Conservation (phyloP, 2,329 filamentous ascomycete genomes). For the Fusarium irregulare region DNA sequence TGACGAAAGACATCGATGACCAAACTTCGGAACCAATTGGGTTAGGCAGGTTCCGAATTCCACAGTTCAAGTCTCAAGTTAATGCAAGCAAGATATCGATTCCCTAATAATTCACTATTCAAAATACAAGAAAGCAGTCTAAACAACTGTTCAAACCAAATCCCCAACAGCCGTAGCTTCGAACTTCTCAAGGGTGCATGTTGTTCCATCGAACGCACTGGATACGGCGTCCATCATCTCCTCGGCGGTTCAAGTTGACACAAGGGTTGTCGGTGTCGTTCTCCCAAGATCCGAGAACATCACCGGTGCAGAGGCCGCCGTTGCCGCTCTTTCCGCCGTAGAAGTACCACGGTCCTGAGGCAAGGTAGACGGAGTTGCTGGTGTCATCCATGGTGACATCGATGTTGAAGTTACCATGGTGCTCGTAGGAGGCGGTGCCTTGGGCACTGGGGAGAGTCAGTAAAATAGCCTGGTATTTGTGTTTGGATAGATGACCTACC, state of each 20-base stretch:
- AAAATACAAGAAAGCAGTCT: background rate
- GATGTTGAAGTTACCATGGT: slow-evolving; percentile 5
- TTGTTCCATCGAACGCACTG: slow-evolving; percentile 38
- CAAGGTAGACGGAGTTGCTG: slow-evolving; percentile 18
- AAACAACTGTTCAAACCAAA: background rate
- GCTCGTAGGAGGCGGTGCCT: slow-evolving; percentile 5
- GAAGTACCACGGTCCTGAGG: slow-evolving; percentile 9
- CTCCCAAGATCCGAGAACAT: slow-evolving; percentile 9
- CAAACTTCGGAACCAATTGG: background rate
- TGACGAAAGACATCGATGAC: background rate
- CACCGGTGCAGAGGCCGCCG: background rate
- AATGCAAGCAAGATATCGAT: background rate
- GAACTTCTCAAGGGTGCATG: background rate
- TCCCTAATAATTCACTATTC: background rate
- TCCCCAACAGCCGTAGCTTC: background rate
- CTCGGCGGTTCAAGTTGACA: slow-evolving; percentile 9
- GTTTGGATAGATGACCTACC: background rate
- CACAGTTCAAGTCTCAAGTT: background rate
- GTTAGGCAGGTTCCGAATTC: background rate
- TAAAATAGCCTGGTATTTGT: background rate
- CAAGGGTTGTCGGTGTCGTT: slow-evolving; percentile 8
- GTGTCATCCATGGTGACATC: slow-evolving; percentile 25
- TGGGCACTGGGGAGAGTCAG: background rate
- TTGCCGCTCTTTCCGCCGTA: slow-evolving; percentile 6
- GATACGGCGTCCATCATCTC: slow-evolving; percentile 9